These are phyloP conservation scores for Neonectria magnoliae DNA, from an alignment of 2,329 filamentous ascomycete species.

Conservation along the genomic window DNA sequence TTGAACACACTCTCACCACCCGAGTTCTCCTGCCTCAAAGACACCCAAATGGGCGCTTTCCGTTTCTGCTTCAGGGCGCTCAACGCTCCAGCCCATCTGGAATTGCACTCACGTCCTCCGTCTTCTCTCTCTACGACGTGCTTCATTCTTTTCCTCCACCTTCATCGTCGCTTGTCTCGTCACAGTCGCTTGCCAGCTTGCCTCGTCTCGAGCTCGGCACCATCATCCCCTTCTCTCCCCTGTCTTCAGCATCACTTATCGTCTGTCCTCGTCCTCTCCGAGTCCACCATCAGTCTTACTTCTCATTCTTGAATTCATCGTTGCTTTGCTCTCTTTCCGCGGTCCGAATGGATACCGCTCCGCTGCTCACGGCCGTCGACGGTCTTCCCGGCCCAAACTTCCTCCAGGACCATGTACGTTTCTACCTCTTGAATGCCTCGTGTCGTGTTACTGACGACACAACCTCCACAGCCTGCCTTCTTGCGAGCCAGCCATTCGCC, in stretches of 20 bases:
- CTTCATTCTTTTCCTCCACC: constrained; percentile 5
- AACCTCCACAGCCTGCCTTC: constrained; percentile 56
- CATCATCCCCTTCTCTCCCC: constrained; percentile 4
- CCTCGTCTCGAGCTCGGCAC: constrained; percentile 22
- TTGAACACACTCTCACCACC: background rate
- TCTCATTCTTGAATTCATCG: background rate
- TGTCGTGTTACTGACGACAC: constrained; percentile 23
- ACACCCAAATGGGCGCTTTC: background rate
- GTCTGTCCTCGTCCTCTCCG: background rate
- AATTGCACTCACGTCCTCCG: background rate
- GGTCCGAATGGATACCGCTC: constrained; percentile 47
- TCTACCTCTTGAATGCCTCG: background rate
- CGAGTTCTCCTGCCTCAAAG: background rate
- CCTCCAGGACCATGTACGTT: constrained; percentile 50
- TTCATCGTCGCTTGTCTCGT: constrained; percentile 24
- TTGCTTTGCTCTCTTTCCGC: background rate
- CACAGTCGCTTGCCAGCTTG: constrained; percentile 9
- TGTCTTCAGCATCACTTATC: constrained; percentile 19
- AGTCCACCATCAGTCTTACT: background rate
- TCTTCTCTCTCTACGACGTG: background rate
- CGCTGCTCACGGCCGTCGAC: constrained; percentile 45
- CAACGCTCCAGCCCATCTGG: background rate
- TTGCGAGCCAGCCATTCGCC: constrained; percentile 63
- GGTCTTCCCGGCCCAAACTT: constrained; percentile 46
- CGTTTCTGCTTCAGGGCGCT: background rate